phyloP scores from a whole-genome alignment of 345 rosid genomes.

The Citrus australasica region DNA sequence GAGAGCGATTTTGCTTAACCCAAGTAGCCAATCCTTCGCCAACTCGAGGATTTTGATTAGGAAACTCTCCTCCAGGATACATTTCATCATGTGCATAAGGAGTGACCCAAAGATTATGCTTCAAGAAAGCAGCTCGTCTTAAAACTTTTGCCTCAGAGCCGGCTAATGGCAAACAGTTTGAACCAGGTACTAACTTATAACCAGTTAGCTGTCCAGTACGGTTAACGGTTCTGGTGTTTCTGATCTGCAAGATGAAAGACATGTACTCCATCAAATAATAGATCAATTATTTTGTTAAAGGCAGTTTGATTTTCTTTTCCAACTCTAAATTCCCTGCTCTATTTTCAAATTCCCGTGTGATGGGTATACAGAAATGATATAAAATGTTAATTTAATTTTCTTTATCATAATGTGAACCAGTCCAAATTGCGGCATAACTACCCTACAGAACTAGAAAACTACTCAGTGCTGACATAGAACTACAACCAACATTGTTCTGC shows the following conservation, averaged over 20 bases:
- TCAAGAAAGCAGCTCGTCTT: slow-evolving; percentile 30
- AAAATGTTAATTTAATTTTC: not conserved
- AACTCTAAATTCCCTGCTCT: not conserved
- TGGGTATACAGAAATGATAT: not conserved
- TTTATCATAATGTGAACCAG: not conserved
- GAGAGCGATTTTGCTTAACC: slow-evolving; percentile 61
- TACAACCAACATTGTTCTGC: not conserved
- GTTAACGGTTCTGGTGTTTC: slow-evolving; percentile 73
- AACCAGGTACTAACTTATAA: slow-evolving; percentile 65
- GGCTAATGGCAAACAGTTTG: slow-evolving; percentile 72
- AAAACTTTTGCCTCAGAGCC: slow-evolving; percentile 64
- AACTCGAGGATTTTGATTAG: slow-evolving; percentile 72
- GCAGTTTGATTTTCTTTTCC: not conserved
- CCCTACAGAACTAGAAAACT: not conserved
- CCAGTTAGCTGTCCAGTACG: slow-evolving; percentile 73
- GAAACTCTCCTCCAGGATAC: slow-evolving; percentile 79
- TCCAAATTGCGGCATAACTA: not conserved
- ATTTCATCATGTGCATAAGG: slow-evolving; percentile 52
- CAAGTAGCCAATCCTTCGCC: slow-evolving; percentile 76
- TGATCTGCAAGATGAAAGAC: slow-evolving; percentile 32
- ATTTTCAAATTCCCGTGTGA: not conserved
- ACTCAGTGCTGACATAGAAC: not conserved
- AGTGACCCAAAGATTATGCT: slow-evolving; percentile 78
- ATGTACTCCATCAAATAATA: not conserved
- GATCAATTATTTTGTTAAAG: not conserved